Percentiles rank a stretch among this genome's conserved stretches.
phyloP scores from a whole-genome alignment of 2,329 filamentous ascomycete genomes.

The Zelopaecilomyces penicillatus region DNA sequence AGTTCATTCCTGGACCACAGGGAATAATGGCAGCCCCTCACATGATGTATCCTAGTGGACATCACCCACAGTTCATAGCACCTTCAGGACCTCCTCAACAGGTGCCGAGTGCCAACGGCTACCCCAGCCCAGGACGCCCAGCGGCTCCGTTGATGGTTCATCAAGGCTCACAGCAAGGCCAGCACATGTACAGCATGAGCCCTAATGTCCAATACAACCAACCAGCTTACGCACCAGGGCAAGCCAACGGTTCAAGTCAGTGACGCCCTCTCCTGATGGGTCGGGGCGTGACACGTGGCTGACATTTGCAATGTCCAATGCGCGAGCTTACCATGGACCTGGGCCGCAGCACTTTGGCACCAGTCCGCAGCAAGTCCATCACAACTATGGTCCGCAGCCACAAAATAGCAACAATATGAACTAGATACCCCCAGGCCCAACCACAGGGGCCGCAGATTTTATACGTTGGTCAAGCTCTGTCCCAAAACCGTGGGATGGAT shows the following conservation, averaged over 20 bases:
- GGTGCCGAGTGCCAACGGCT: slow-evolving; percentile 63
- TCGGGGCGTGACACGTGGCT: slow-evolving; percentile 19
- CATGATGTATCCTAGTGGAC: slow-evolving; percentile 71
- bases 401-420: slow-evolving; percentile 46
- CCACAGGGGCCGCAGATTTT: slow-evolving; percentile 31
- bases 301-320: slow-evolving; percentile 47
- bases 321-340: slow-evolving; percentile 51
- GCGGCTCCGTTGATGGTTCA: slow-evolving; percentile 86
- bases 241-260: slow-evolving; percentile 63
- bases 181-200: slow-evolving; percentile 69
- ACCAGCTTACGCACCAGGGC: slow-evolving; percentile 62
- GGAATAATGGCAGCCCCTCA: slow-evolving; percentile 62
- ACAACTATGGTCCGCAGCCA: slow-evolving; percentile 53
- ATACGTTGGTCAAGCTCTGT: slow-evolving; percentile 26
- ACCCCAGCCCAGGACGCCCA: slow-evolving; percentile 78
- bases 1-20: slow-evolving; percentile 68
- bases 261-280: slow-evolving; percentile 20
- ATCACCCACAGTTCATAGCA: slow-evolving; percentile 57
- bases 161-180: slow-evolving; percentile 87
- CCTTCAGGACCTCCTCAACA: slow-evolving; percentile 47
- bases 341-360: slow-evolving; percentile 56
- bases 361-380: slow-evolving; percentile 57
- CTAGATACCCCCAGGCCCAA: slow-evolving; percentile 35
- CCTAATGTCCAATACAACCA: slow-evolving; percentile 67
- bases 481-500: slow-evolving; percentile 26